A percentile compares a stretch with the other conserved stretches of the same genome.
Conservation (phyloP, 805 yeast species). For the Ogataea saltuana region DNA sequence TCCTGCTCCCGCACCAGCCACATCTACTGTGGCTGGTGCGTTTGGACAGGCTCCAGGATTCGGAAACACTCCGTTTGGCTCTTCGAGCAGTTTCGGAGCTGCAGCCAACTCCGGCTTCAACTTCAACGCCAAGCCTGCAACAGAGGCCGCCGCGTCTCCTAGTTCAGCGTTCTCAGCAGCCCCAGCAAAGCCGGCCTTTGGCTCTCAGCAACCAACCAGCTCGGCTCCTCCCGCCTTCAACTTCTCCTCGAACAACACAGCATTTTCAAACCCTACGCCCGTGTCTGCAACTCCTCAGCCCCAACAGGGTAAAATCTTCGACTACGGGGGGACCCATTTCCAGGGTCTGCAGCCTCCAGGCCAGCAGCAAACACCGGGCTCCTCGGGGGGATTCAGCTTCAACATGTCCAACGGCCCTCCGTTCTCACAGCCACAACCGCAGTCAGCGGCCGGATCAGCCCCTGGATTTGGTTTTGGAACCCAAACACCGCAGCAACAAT, state of each 20-base stretch:
- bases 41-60: background rate
- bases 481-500: slow-evolving; percentile 11
- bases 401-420: background rate
- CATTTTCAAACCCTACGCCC: slow-evolving; percentile 8
- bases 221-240: slow-evolving; percentile 12
- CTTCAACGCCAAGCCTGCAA: slow-evolving; percentile 6
- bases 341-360: slow-evolving; percentile 13
- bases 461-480: slow-evolving; percentile 11
- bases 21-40: no score
- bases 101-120: slow-evolving; percentile 9
- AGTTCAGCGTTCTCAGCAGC: slow-evolving; percentile 4
- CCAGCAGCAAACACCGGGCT: slow-evolving; percentile 8
- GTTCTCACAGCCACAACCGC: slow-evolving; percentile 2
- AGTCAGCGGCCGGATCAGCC: no score
- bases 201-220: slow-evolving; percentile 18
- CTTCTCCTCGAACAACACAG: slow-evolving; percentile 1
- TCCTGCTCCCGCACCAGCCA: no score
- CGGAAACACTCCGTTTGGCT: slow-evolving; percentile 2
- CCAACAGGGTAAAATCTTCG: slow-evolving; percentile 21
- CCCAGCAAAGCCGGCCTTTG: slow-evolving; percentile 10
- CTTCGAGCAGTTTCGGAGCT: slow-evolving; percentile 9
- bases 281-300: slow-evolving; percentile 18
- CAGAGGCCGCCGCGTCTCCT: slow-evolving; percentile 6
- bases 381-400: slow-evolving; percentile 11
- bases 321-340: slow-evolving; percentile 16